Conservation (phyloP, 2,329 filamentous ascomycete genomes). For the Aspergillus spinulosporus region DNA sequence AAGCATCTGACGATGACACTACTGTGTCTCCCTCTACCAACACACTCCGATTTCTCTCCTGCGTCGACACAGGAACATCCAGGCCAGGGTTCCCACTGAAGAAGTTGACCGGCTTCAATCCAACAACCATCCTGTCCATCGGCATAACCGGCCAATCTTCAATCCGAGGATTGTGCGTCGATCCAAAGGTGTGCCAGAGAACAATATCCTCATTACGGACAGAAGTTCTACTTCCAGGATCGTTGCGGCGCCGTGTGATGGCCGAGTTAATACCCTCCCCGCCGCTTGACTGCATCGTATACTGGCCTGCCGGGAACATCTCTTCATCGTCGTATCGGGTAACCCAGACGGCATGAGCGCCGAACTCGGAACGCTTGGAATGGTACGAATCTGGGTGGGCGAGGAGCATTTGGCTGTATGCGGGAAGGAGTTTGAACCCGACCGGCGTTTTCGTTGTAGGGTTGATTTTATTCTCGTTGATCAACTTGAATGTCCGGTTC, state of each 20-base stretch:
- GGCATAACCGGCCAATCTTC: conserved; percentile 46
- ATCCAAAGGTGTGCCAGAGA: conserved; percentile 40
- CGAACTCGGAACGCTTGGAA: neutral
- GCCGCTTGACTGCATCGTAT: neutral
- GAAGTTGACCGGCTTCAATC: conserved; percentile 16
- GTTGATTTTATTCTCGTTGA: neutral
- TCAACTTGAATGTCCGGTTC: neutral
- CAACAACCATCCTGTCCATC: conserved; percentile 24
- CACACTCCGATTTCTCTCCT: neutral
- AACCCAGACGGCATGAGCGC: neutral
- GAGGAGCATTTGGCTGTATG: neutral
- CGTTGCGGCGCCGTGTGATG: neutral
- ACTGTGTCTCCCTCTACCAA: neutral
- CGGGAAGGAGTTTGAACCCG: conserved; percentile 17
- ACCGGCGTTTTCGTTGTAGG: neutral
- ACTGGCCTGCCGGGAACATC: conserved; percentile 40
- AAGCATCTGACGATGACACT: too few species aligned
- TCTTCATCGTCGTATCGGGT: conserved; percentile 43
- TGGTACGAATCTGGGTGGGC: neutral
- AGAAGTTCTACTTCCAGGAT: too few species aligned
- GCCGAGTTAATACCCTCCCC: too few species aligned
- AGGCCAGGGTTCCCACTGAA: conserved; percentile 17
- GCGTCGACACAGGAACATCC: conserved; percentile 7
- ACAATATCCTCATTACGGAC: conserved; percentile 28
- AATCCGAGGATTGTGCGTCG: conserved; percentile 44